Evolutionary conservation across 148 eudicot genomes (phyloP).

Genomic region (Salicornia ramosissima): DNA sequence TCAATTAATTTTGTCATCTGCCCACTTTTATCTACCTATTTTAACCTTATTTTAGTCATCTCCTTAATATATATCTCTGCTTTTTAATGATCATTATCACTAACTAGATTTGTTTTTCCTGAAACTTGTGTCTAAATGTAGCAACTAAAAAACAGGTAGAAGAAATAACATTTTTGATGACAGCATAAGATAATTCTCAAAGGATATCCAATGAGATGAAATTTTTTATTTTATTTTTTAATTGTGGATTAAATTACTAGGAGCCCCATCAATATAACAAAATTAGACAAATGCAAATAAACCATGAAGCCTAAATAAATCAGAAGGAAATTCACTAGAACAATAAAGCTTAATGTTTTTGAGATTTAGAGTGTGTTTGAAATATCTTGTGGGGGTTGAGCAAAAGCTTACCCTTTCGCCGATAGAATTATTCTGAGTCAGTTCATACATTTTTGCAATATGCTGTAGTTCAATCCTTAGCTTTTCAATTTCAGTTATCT

Average conservation of each 20-base stretch:
- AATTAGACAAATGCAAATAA: not conserved
- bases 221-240: no score
- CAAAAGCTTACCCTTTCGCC: conserved; percentile 53
- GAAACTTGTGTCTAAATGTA: no score
- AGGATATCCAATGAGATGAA: no score
- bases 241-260: not conserved
- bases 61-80: no score
- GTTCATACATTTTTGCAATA: conserved; percentile 64
- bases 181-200: no score
- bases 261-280: not conserved
- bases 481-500: conserved; percentile 62
- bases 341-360: not conserved
- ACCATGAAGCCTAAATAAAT: not conserved
- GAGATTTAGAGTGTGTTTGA: not conserved
- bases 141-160: no score
- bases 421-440: conserved; percentile 68
- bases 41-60: no score
- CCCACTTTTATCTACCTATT: no score
- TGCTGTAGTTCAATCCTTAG: conserved; percentile 69
- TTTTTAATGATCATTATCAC: no score
- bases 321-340: not conserved
- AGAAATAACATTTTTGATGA: no score
- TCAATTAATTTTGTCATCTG: no score
- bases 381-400: not conserved
- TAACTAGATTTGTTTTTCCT: no score